Evolutionary conservation across 345 rosid species (phyloP).

Genomic region (Brassica rapa): DNA sequence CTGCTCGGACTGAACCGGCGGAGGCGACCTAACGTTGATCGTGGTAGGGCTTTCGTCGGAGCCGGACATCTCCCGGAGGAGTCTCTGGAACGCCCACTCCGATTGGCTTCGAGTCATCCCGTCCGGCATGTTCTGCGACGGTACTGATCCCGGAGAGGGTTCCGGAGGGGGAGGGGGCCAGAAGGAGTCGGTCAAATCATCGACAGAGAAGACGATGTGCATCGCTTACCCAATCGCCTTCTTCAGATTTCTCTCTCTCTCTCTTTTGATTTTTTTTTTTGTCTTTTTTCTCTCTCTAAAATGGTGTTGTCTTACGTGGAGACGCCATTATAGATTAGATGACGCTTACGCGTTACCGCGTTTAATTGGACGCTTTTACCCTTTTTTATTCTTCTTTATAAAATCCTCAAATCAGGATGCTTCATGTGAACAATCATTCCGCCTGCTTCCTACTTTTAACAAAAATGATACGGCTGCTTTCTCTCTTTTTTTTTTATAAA

Average conservation of each 20-base stretch:
- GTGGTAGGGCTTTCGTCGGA: conserved; percentile 35
- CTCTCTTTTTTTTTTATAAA: too few relatives aligned
- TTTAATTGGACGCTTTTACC: conserved; percentile 17
- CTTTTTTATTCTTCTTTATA: neutral
- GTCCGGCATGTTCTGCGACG: conserved; percentile 7
- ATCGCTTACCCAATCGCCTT: conserved; percentile 45
- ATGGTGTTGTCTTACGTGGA: conserved; percentile 34
- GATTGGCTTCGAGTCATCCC: conserved; percentile 66
- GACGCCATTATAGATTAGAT: conserved; percentile 11
- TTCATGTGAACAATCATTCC: conserved; percentile 8
- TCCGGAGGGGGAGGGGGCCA: conserved; percentile 48
- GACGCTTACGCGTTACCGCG: conserved; percentile 20
- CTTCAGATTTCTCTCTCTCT: conserved; percentile 22
- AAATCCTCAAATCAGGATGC: neutral
- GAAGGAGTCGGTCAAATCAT: conserved; percentile 67
- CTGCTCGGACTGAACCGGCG: conserved; percentile 35
- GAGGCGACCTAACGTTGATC: conserved; percentile 36
- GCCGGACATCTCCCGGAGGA: conserved; percentile 52
- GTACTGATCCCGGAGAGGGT: conserved; percentile 29
- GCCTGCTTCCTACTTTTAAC: neutral
- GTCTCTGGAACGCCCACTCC: conserved; percentile 69
- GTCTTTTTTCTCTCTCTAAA: neutral
- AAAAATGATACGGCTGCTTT: neutral
- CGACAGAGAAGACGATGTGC: conserved; percentile 61
- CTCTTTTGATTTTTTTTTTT: neutral